Base-by-base conservation (phyloP, 202 grass and related monocot genomes). In the Carex sylvatica region DNA sequence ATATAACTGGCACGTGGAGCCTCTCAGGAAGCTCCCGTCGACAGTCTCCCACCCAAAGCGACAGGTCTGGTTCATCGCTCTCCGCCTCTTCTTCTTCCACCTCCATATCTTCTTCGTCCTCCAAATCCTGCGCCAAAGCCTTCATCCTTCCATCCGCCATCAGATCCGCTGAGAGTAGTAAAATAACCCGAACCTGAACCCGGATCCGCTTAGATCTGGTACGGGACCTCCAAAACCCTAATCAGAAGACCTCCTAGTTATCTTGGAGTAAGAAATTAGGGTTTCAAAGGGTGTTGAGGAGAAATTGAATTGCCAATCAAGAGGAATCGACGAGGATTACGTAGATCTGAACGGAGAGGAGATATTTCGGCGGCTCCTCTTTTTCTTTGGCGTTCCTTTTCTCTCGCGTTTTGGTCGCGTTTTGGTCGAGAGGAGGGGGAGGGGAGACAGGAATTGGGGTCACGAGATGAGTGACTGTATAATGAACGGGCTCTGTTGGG, bases 131-230 rank as follows among this genome's bases (percentile, higher is more conserved):
- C 44, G 63, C 80, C 63, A 82, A 14, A 54, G 63, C 80, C 49
- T 82, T 82, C 80, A 82, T 54, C 47, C 80, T 68, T 5, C 22
- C 80, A 33, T 82, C 80, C 2, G 63, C 80, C 80, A 82, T 82
- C 13, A 54, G 80, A 82, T 69, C 42, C 63, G 8, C 23, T 2
- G 5, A 30, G 10, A 36, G 9, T 10, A 47, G 0, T 3, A 47
- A 30, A 28, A 20, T 1, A 82, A 33, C 23, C 24, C 11, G 28
- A 69, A 28, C 9, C 46, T 18, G 23, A 53, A 4, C 23, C 15
- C 22, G 14, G 16, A 69, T 31, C 6, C 19, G 0, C 44, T 28
- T 67, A 69, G 80, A 82, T 82, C 80, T 65, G 44, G 5, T 6
- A 18, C 12, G 12, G 3, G 65, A 65, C 51, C 63, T 53, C 5